Evolutionary conservation across 192 early-diverging fungal species (phyloP).

Genomic region (Chytriomyces hyalinus): DNA sequence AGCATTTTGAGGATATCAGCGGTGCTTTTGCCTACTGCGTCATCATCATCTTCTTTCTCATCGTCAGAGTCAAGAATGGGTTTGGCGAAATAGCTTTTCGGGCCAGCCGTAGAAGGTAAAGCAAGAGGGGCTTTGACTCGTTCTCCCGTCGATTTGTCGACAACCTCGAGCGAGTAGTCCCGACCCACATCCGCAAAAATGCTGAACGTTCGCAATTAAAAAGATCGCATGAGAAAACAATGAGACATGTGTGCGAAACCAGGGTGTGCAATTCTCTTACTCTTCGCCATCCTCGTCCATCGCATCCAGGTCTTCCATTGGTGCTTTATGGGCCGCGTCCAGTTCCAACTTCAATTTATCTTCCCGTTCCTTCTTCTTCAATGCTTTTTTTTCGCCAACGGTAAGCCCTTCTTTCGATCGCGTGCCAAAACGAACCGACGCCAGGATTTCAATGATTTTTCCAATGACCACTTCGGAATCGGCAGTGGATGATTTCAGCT

Average conservation of each 20-base stretch:
- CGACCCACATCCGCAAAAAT: slow-evolving; percentile 88
- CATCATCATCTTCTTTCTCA: not conserved
- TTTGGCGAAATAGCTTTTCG: slow-evolving; percentile 29
- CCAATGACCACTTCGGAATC: slow-evolving; percentile 72
- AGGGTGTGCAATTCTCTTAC: slow-evolving; percentile 10
- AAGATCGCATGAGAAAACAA: not conserved
- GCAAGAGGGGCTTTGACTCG: not conserved
- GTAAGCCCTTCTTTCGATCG: slow-evolving; percentile 30
- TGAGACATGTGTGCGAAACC: not conserved
- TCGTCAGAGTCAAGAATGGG: slow-evolving; percentile 29
- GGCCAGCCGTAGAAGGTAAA: not conserved
- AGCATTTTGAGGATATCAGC: not conserved
- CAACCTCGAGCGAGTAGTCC: slow-evolving; percentile 73
- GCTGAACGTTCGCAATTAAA: slow-evolving; percentile 22
- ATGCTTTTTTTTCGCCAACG: slow-evolving; percentile 39
- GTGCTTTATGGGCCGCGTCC: slow-evolving; percentile 23
- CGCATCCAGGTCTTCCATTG: slow-evolving; percentile 32
- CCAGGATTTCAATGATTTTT: slow-evolving; percentile 71
- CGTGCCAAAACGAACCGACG: slow-evolving; percentile 50
- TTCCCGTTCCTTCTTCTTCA: slow-evolving; percentile 54
- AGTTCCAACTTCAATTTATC: slow-evolving; percentile 12
- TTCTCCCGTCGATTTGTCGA: slow-evolving; percentile 24
- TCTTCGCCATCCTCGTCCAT: slow-evolving; percentile 67
- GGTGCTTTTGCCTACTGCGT: not conserved
- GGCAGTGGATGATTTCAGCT: slow-evolving; percentile 36